These are phyloP conservation scores for Cladosporium sp. DNA, from an alignment of 2,329 filamentous ascomycete species.

Conservation along the genomic window DNA sequence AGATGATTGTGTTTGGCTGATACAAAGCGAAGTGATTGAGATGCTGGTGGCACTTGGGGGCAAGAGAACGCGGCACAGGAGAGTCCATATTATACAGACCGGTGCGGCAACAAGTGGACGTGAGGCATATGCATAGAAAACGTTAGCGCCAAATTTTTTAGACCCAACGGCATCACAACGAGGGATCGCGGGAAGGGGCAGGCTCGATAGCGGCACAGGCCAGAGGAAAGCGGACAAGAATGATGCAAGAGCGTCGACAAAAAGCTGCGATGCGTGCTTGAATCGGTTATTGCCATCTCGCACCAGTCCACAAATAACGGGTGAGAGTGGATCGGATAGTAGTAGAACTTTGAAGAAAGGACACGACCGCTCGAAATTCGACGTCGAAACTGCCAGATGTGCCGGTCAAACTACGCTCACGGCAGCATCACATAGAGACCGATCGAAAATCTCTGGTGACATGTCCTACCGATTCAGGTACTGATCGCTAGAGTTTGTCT, in stretches of 20 bases:
- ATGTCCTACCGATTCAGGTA: neutral
- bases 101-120: neutral
- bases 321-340: neutral
- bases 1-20: neutral
- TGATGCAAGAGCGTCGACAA: slow-evolving; percentile 5
- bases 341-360: slow-evolving; percentile 1
- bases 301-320: neutral
- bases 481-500: too few species aligned
- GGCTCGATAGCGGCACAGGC: neutral
- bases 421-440: neutral
- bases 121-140: neutral
- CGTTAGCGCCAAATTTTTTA: neutral
- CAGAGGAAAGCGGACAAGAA: neutral
- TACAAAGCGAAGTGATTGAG: too few species aligned
- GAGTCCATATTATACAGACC: too few species aligned
- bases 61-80: too few species aligned
- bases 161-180: neutral
- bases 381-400: neutral
- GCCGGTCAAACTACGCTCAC: slow-evolving; percentile 5
- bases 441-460: neutral
- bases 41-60: too few species aligned
- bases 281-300: neutral
- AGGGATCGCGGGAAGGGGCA: neutral
- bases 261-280: neutral
- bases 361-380: slow-evolving; percentile 7